A percentile compares a stretch with the other conserved stretches of the same genome.
Evolutionary conservation across 164 flowering plant genomes (phyloP).

Genomic region (Liquidambar formosana): DNA sequence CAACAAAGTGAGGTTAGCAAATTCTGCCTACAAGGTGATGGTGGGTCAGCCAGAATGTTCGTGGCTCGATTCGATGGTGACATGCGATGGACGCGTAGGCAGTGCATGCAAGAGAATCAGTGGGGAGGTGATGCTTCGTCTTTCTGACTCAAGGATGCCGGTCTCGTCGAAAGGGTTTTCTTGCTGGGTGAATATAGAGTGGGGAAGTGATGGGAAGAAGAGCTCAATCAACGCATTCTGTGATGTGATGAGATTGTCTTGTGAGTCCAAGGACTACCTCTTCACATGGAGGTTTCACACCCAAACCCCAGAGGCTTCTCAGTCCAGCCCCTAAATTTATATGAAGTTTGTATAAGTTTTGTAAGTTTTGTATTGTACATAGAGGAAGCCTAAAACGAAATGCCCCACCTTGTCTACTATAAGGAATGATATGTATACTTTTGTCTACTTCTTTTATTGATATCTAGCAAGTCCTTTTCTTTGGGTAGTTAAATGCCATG

Average conservation of each 20-base stretch:
- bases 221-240: constrained; percentile 52
- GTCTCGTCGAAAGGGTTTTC: constrained; percentile 51
- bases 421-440: too few relatives aligned
- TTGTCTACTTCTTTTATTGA: too few relatives aligned
- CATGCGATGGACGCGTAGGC: constrained; percentile 6
- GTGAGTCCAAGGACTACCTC: constrained; percentile 67
- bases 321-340: constrained; percentile 23
- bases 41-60: constrained; percentile 93
- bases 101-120: constrained; percentile 60
- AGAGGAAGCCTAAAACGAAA: too few relatives aligned
- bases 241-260: constrained; percentile 53
- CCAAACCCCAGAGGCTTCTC: constrained; percentile 25
- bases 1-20: constrained; percentile 73
- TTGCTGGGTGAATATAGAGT: constrained; percentile 76
- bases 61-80: constrained; percentile 70
- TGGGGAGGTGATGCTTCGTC: constrained; percentile 66
- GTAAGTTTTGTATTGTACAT: not conserved
- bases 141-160: constrained; percentile 33
- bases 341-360: too few relatives aligned
- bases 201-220: constrained; percentile 61
- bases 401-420: too few relatives aligned
- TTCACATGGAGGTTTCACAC: constrained; percentile 85
- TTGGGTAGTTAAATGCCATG: too few relatives aligned
- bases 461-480: too few relatives aligned
- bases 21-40: constrained; percentile 89